phyloP scores from a whole-genome alignment of 192 early-diverging fungal genomes.

The Backusella sp. region DNA sequence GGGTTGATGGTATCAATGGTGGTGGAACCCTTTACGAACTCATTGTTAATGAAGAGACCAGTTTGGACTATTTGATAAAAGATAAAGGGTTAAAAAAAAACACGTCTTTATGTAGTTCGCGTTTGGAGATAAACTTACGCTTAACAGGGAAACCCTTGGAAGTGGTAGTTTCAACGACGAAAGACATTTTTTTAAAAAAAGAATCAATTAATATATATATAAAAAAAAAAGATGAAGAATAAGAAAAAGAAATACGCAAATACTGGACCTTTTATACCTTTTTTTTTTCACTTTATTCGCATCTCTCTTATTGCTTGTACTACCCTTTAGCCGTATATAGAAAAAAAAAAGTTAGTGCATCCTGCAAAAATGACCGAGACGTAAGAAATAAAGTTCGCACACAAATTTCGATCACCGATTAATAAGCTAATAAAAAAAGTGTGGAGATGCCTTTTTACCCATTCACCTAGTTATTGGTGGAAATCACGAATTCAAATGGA shows the following conservation, averaged over 20 bases:
- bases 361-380: neutral
- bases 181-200: neutral
- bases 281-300: neutral
- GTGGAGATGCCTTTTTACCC: neutral
- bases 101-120: neutral
- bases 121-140: neutral
- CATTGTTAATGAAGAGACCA: slow-evolving; percentile 75
- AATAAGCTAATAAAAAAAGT: neutral
- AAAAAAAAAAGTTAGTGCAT: neutral
- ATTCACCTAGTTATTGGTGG: neutral
- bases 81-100: neutral
- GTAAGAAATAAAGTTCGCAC: neutral
- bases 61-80: slow-evolving; percentile 36
- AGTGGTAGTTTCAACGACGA: neutral
- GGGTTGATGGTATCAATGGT: slow-evolving; percentile 72
- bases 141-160: neutral
- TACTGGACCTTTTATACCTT: neutral
- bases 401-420: neutral
- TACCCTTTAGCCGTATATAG: neutral
- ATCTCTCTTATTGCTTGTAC: neutral
- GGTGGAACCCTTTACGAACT: slow-evolving; percentile 51
- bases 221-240: neutral
- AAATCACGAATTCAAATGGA: neutral
- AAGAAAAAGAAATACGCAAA: neutral
- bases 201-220: neutral